Percentiles rank a stretch among this genome's conserved stretches.
Conservation (phyloP, 1,284 basidiomycete genomes). For the Trichosporon sp. region DNA sequence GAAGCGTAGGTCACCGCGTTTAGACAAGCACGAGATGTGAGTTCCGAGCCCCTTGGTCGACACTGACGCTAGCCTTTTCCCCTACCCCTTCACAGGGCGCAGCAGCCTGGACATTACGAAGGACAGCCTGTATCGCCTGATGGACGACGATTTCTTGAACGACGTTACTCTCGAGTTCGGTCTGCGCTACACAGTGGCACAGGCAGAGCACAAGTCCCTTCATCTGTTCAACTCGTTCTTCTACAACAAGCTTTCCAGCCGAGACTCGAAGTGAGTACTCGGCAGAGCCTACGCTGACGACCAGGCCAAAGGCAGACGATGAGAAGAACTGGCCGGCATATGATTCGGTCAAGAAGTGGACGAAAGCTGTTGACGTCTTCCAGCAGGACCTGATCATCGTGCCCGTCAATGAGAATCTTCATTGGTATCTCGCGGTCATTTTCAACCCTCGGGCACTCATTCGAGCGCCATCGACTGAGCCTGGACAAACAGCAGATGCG, state of each 20-base stretch:
- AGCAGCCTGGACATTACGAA: constrained; percentile 72
- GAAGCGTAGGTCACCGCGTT: constrained; percentile 8
- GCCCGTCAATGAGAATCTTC: constrained; percentile 94
- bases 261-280: constrained; percentile 57
- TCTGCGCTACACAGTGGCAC: constrained; percentile 61
- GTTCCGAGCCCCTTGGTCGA: neutral
- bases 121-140: constrained; percentile 68
- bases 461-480: constrained; percentile 29
- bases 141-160: constrained; percentile 80
- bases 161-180: constrained; percentile 96
- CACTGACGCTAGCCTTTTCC: constrained; percentile 58
- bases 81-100: constrained; percentile 64
- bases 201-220: neutral
- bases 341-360: constrained; percentile 88
- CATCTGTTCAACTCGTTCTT: constrained; percentile 97
- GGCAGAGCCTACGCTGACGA: constrained; percentile 6
- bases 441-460: constrained; percentile 60
- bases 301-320: constrained; percentile 15
- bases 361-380: constrained; percentile 74
- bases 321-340: constrained; percentile 58
- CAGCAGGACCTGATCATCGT: constrained; percentile 86
- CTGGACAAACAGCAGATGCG: neutral
- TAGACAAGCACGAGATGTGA: constrained; percentile 29
- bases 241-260: constrained; percentile 79
- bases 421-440: constrained; percentile 97